Evolutionary conservation across 2,329 filamentous ascomycete species (phyloP), one percentile per base, ranked within the genome.

Genomic region (Calonectria fujianensis): DNA sequence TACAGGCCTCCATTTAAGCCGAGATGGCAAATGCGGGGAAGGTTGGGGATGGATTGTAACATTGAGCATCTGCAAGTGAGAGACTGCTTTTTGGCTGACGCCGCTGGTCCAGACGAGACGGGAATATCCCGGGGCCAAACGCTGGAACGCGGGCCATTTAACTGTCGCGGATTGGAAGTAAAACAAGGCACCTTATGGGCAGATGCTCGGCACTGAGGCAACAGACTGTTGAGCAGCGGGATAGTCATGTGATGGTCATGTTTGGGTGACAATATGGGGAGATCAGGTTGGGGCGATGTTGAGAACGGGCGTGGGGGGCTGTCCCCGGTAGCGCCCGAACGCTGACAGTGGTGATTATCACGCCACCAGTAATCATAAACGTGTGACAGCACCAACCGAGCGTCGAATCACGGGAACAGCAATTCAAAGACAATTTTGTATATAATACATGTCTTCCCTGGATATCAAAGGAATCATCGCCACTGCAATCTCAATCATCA

Each of bases 361-460:
- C 74, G 73, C 78, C 78, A 80, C 75, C 48, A 48, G 74, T 69
- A 70, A 61, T 79, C 52, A 77, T 57, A 78, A 80, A 74, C 78
- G 72, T 74, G 74, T 73, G 71, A 78, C 72, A 57, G 51, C 29
- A 51, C 8, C 20, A 48, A n/a, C 52, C 61, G 39, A 37, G 68
- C 27, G 48, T 45, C 24, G 73, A 69, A 52, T 69, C 48, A 76
- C 68, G 63, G 64, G 64, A 66, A 37, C 13, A 16, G 13, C 9
- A 35, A 18, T 59, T 4, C 9, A 2, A 50, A 48, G 3, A 51
- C 4, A 18, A 6, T 24, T 11, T 18, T 66, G 31, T 80, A 80
- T 80, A 80, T 79, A 79, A 74, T 31, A 65, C 3, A 37, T 48
- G 3, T 13, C 37, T n/a, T 61, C 54, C 63, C 39, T 27, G 27